Conservation (phyloP, 208 protist genomes). For the Trypanosoma boissoni region DNA sequence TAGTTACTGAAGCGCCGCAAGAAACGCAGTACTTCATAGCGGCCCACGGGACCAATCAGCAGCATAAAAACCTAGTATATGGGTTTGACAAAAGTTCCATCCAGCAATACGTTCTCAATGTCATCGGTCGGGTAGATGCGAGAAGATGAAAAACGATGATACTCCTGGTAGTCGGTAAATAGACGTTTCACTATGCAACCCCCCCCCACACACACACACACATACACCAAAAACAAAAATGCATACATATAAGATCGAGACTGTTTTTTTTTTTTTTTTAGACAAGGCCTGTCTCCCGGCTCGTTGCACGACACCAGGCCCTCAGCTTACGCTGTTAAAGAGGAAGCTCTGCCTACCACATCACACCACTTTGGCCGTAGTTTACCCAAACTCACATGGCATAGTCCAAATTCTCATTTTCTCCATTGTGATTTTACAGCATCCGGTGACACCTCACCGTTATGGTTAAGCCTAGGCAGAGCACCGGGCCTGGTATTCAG, state of each 20-base stretch:
- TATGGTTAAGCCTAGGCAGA: slow-evolving; percentile 20
- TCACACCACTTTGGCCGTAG: slow-evolving; percentile 24
- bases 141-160: slow-evolving; percentile 43
- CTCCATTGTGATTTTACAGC: slow-evolving; percentile 35
- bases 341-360: slow-evolving; percentile 40
- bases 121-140: no score
- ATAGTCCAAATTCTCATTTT: slow-evolving; percentile 18
- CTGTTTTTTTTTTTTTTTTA: no score
- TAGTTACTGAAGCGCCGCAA: slow-evolving; percentile 50
- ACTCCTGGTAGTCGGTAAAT: slow-evolving; percentile 40
- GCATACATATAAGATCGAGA: no score
- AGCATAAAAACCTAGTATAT: slow-evolving; percentile 49
- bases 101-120: not conserved
- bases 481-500: slow-evolving; percentile 22
- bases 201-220: slow-evolving; percentile 34
- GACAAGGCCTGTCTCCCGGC: no score
- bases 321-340: slow-evolving; percentile 14
- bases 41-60: slow-evolving; percentile 59
- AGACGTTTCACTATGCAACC: slow-evolving; percentile 52
- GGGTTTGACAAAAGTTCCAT: slow-evolving; percentile 26
- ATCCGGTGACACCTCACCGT: slow-evolving; percentile 29
- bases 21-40: slow-evolving; percentile 45
- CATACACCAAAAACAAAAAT: no score
- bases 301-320: slow-evolving; percentile 14
- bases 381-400: slow-evolving; percentile 35